A percentile compares a stretch with the other conserved stretches of the same genome.
Evolutionary conservation across 306 rosid species (phyloP).

Genomic region (Fragaria iinumae): DNA sequence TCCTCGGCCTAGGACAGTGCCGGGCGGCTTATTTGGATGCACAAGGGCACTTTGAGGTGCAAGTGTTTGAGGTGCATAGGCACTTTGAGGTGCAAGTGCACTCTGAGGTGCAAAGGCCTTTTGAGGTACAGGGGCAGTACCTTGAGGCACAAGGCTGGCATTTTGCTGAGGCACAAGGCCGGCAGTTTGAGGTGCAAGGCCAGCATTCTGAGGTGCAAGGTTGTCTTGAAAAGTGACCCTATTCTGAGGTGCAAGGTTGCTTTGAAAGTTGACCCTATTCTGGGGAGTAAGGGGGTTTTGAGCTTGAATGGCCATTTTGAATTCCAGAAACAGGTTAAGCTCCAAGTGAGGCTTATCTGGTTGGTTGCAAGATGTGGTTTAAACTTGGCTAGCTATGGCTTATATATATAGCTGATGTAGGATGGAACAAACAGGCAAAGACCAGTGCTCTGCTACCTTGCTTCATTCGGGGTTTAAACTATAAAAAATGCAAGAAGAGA

Average conservation of each 20-base stretch:
- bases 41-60: background rate
- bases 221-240: background rate
- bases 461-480: slow-evolving; percentile 13
- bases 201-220: background rate
- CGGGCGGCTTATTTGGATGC: background rate
- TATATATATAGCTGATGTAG: slow-evolving; percentile 7
- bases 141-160: background rate
- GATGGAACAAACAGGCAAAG: background rate
- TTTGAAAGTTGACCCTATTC: background rate
- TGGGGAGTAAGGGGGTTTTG: background rate
- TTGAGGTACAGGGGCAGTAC: background rate
- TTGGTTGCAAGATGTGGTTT: background rate
- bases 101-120: background rate
- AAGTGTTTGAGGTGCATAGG: too few species aligned
- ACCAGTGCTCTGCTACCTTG: slow-evolving; percentile 13
- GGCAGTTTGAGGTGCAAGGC: background rate
- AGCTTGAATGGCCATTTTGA: slow-evolving; percentile 10
- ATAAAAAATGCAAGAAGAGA: background rate
- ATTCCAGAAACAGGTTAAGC: background rate
- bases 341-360: background rate
- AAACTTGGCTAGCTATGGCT: background rate
- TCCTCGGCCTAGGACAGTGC: background rate
- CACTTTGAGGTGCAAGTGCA: background rate
- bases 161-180: background rate
- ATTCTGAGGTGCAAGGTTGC: background rate